Base-by-base conservation (phyloP, 148 eudicot species). In the Simmondsia chinensis region DNA sequence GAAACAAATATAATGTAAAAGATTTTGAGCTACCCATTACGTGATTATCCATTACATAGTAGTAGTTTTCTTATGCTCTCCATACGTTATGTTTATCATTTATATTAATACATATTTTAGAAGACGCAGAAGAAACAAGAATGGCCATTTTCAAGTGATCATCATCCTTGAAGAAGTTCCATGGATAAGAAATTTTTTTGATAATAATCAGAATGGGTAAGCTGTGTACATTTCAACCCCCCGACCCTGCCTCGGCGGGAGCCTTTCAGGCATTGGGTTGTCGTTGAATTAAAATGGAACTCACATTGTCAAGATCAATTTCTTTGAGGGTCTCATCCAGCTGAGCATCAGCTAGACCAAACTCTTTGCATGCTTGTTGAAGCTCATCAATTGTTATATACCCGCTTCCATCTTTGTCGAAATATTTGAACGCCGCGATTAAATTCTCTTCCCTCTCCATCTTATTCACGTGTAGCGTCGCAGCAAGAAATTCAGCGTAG, bases 371-470 rank as follows among this genome's bases (percentile, higher is more conserved):
- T 3, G 73, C 68, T 19, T 56, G 60, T 42, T 68, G 60, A 23
- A 68, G 60, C 47, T 68, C 73, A 20, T 68, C 68, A 27, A 68
- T 68, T 21, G 68, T 56, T 39, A 68, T 68, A 39, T 68, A 68
- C 31, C 73, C 68, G 46, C 73, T 68, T 7, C 66, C 58, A 14
- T 64, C 74, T 38, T 64, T 69, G 45, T 69, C 74, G 20, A 69
- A 69, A 35, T 63, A 69, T 41, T 54, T 62, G 39, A 69, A 69
- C 9, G 70, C 70, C 21, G 70, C 65, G 19, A 63, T 43, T 20
- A 63, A 64, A 39, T 69, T 69, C 44, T 69, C 74, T 46, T 69
- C 74, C 53, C 70, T 54, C 45, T 63, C 74, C 64, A 69, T 69
- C 70, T 69, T 69, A 35, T 69, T 69, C 52, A 69, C 39, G 58